These are phyloP conservation scores for Jamesozyma gamospora DNA, from an alignment of 805 yeast species.

Conservation along the genomic window DNA sequence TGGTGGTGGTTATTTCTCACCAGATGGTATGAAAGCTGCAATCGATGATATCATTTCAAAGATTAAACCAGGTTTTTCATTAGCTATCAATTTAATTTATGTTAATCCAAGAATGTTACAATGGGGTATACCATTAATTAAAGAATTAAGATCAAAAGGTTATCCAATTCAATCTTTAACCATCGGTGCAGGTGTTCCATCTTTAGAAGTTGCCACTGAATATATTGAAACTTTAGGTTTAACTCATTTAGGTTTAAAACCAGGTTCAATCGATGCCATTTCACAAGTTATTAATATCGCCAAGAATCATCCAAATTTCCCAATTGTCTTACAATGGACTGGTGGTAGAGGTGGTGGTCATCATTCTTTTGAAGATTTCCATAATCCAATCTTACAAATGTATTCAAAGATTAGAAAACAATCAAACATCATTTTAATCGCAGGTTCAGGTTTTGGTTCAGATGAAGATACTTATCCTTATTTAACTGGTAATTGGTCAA, in stretches of 20 bases:
- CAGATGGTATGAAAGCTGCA: conserved; percentile 62
- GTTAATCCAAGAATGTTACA: conserved; percentile 96
- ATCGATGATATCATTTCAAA: conserved; percentile 59
- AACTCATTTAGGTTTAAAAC: conserved; percentile 91
- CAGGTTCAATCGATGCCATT: conserved; percentile 93
- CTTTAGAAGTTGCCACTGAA: conserved; percentile 92
- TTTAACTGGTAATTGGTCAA: conserved; percentile 96
- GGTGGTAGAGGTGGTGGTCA: conserved; percentile 99
- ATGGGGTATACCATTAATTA: conserved; percentile 97
- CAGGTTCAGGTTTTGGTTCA: conserved; percentile 98
- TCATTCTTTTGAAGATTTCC: conserved; percentile 98
- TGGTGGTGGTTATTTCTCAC: conserved; percentile 95
- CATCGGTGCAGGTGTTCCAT: conserved; percentile 99
- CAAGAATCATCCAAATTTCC: conserved; percentile 91
- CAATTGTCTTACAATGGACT: conserved; percentile 97
- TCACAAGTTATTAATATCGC: conserved; percentile 82
- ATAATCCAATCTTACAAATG: conserved; percentile 93
- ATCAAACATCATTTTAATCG: conserved; percentile 78
- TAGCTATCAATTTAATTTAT: conserved; percentile 85
- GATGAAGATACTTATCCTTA: conserved; percentile 96
- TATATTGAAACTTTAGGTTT: conserved; percentile 87
- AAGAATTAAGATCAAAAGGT: conserved; percentile 78
- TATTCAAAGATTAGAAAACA: conserved; percentile 89
- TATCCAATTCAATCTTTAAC: conserved; percentile 94
- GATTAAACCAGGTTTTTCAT: conserved; percentile 77